Percentiles rank a stretch among this genome's conserved stretches.
These are phyloP conservation scores for Parvularia atlantis DNA, from an alignment of 78 protist genomes.

Conservation along the genomic window DNA sequence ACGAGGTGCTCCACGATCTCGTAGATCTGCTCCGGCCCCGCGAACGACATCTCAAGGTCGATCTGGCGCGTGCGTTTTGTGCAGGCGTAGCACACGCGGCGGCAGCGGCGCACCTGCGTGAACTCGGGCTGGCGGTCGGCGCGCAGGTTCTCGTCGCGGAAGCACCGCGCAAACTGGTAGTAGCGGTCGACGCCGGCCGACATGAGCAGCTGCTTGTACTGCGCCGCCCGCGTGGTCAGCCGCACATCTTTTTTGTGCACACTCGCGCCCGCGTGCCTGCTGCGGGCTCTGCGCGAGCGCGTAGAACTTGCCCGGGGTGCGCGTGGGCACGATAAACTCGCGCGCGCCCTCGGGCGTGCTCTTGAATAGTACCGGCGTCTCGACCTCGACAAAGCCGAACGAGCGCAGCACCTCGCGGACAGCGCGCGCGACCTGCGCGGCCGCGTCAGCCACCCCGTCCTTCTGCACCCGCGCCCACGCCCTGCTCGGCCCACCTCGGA, in stretches of 20 bases:
- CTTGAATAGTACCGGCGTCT: conserved; percentile 72
- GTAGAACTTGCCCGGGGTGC: conserved; percentile 41
- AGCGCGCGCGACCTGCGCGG: too few relatives aligned
- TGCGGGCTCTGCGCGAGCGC: conserved; percentile 74
- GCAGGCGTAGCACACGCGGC: too few relatives aligned
- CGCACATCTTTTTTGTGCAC: too few relatives aligned
- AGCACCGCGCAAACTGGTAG: conserved; percentile 79
- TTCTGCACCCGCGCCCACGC: too few relatives aligned
- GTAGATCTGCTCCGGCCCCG: not conserved
- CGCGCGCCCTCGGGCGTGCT: conserved; percentile 82
- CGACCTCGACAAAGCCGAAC: conserved; percentile 57
- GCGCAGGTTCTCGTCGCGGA: conserved; percentile 69
- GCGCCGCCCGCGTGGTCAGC: too few relatives aligned
- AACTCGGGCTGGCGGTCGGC: conserved; percentile 86
- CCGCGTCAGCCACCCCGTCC: too few relatives aligned
- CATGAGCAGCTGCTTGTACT: conserved; percentile 77
- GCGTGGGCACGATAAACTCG: conserved; percentile 73
- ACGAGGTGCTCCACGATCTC: not conserved
- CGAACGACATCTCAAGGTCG: conserved; percentile 62
- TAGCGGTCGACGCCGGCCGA: conserved; percentile 71
- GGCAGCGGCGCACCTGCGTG: conserved; percentile 64
- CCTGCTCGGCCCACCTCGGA: not conserved
- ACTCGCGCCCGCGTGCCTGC: too few relatives aligned
- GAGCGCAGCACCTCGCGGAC: not conserved
- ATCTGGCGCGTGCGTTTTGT: too few relatives aligned